phyloP scores from a whole-genome alignment of 257 asterid genomes.

The Penstemon newberryi region DNA sequence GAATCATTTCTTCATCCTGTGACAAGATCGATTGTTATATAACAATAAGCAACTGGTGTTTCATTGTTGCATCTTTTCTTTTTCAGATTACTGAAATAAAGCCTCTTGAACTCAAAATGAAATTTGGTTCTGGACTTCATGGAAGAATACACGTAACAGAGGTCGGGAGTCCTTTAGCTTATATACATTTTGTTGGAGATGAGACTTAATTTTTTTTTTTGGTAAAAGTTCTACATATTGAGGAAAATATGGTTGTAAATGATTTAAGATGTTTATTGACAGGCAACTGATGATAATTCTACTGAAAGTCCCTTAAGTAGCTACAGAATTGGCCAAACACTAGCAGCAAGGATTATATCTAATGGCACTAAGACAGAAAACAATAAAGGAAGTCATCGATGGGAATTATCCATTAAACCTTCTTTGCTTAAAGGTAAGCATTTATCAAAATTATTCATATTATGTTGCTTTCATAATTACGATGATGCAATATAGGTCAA shows the following conservation, averaged over 20 bases:
- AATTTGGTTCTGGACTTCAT: slow-evolving; percentile 79
- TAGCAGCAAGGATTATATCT: slow-evolving; percentile 70
- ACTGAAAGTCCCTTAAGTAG: slow-evolving; percentile 61
- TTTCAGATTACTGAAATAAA: slow-evolving; percentile 82
- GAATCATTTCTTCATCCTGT: slow-evolving; percentile 20
- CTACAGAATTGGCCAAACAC: slow-evolving; percentile 71
- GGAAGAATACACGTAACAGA: slow-evolving; percentile 94
- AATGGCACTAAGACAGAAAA: slow-evolving; percentile 51
- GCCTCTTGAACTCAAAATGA: slow-evolving; percentile 81
- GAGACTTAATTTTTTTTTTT: not conserved
- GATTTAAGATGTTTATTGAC: slow-evolving; percentile 30
- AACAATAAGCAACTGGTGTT: slow-evolving; percentile 1
- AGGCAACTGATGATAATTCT: slow-evolving; percentile 68
- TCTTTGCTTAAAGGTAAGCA: slow-evolving; percentile 65
- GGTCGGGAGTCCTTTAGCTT: slow-evolving; percentile 45
- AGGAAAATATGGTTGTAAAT: slow-evolving; percentile 1
- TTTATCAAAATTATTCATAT: slow-evolving; percentile 4
- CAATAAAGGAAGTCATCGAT: slow-evolving; percentile 48
- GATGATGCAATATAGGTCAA: not conserved
- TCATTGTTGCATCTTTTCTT: slow-evolving; percentile 16
- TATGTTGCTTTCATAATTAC: not conserved
- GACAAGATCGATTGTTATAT: slow-evolving; percentile 2
- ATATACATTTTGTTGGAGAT: slow-evolving; percentile 3
- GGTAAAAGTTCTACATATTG: slow-evolving; percentile 1
- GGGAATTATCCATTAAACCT: slow-evolving; percentile 84